These are phyloP conservation scores for Kregervanrija fluxuum DNA, from an alignment of 805 yeast species.

Conservation along the genomic window DNA sequence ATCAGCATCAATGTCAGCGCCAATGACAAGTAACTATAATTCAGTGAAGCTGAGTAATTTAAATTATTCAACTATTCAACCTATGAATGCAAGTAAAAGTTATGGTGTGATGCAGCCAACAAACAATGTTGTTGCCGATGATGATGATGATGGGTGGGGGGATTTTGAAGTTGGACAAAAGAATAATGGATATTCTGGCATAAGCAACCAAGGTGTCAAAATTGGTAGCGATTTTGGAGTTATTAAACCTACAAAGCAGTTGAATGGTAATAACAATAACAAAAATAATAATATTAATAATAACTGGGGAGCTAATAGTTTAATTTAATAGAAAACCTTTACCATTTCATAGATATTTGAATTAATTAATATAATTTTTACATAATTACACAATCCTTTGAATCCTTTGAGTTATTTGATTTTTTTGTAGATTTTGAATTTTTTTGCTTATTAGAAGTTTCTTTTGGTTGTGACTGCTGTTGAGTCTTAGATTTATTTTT, in stretches of 20 bases:
- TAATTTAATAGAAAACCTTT: slow-evolving; percentile 3
- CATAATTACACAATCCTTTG: slow-evolving; percentile 3
- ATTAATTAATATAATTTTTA: neutral
- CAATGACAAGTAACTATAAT: slow-evolving; percentile 6
- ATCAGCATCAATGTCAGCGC: neutral
- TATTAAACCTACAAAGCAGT: neutral
- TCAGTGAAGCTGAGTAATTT: neutral
- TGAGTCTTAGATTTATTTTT: neutral
- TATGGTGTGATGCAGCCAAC: slow-evolving; percentile 8
- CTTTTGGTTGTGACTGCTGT: neutral
- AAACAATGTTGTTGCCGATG: neutral
- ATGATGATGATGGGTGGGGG: slow-evolving; percentile 10
- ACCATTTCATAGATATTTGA: neutral
- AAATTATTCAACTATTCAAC: neutral
- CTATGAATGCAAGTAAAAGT: neutral
- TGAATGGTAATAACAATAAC: no score
- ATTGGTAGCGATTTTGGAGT: no score
- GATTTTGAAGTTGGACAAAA: slow-evolving; percentile 7
- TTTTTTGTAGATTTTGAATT: neutral
- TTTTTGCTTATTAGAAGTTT: neutral
- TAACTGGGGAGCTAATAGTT: slow-evolving; percentile 8
- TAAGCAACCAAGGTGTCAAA: no score
- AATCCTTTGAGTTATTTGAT: neutral
- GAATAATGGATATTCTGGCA: no score
- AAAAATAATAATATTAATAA: neutral